A percentile compares a stretch with the other conserved stretches of the same genome.
Evolutionary conservation across 2,329 filamentous ascomycete species (phyloP).

Genomic region (Fusarium falciforme): DNA sequence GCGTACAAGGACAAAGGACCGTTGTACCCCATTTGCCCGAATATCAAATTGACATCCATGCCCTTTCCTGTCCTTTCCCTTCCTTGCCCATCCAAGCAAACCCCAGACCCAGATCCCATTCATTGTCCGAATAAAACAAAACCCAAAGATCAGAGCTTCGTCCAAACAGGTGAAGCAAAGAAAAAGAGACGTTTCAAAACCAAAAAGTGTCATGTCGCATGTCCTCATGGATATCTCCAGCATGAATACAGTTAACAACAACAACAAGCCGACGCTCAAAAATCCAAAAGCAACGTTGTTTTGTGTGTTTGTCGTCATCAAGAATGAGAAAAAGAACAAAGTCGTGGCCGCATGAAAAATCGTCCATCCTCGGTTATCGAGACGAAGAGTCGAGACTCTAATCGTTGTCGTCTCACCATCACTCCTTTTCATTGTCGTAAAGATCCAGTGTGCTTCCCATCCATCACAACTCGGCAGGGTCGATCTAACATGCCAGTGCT

Average conservation of each 20-base stretch:
- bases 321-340: conserved; percentile 30
- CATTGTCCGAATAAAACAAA: conserved; percentile 6
- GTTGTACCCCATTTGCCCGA: background rate
- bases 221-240: conserved; percentile 37
- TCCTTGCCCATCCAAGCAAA: background rate
- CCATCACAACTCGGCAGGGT: background rate
- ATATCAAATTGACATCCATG: conserved; percentile 1
- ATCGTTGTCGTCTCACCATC: conserved; percentile 13
- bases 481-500: background rate
- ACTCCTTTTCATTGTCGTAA: conserved; percentile 22
- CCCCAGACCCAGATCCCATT: conserved; percentile 5
- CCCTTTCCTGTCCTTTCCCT: background rate
- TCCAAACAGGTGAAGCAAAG: background rate
- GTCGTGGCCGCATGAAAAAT: conserved; percentile 37
- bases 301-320: conserved; percentile 11
- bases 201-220: conserved; percentile 36
- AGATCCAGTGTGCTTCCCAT: conserved; percentile 18
- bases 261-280: conserved; percentile 22
- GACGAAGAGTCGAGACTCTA: conserved; percentile 11
- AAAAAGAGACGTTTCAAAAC: conserved; percentile 25
- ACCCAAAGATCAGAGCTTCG: background rate
- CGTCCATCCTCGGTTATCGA: conserved; percentile 23
- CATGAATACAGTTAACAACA: conserved; percentile 34
- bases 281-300: conserved; percentile 12
- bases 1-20: conserved; percentile 11